phyloP scores from a whole-genome alignment of 2,329 filamentous ascomycete species.

The Neofusicoccum kwambonambiense region DNA sequence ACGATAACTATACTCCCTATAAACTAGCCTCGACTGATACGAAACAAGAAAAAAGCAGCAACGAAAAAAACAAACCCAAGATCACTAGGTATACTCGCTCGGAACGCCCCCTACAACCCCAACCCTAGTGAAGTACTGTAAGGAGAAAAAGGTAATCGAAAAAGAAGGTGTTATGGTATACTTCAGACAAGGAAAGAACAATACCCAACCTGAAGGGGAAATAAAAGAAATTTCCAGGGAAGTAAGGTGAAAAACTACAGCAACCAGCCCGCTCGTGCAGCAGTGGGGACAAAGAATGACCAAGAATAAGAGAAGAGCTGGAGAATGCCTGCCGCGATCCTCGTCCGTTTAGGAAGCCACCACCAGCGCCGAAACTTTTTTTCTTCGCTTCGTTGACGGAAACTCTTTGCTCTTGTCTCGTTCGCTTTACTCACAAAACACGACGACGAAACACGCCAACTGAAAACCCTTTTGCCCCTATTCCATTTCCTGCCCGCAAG shows the following conservation, averaged over 20 bases:
- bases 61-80: neutral
- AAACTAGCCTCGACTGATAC: neutral
- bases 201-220: neutral
- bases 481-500: neutral
- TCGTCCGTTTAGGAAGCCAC: neutral
- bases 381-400: neutral
- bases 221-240: neutral
- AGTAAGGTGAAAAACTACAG: neutral
- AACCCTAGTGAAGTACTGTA: neutral
- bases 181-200: neutral
- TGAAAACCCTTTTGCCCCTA: neutral
- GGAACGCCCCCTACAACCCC: neutral
- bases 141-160: neutral
- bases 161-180: constrained; percentile 11
- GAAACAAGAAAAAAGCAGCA: neutral
- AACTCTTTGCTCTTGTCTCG: neutral
- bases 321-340: neutral
- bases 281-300: neutral
- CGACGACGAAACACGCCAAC: too few relatives aligned
- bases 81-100: constrained; percentile 3
- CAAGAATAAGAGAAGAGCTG: neutral
- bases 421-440: neutral
- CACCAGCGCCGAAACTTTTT: constrained; percentile 1
- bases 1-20: constrained; percentile 2
- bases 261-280: constrained; percentile 1